Conservation (phyloP, 306 rosid species). For the Chamaecrista fasciculata region DNA sequence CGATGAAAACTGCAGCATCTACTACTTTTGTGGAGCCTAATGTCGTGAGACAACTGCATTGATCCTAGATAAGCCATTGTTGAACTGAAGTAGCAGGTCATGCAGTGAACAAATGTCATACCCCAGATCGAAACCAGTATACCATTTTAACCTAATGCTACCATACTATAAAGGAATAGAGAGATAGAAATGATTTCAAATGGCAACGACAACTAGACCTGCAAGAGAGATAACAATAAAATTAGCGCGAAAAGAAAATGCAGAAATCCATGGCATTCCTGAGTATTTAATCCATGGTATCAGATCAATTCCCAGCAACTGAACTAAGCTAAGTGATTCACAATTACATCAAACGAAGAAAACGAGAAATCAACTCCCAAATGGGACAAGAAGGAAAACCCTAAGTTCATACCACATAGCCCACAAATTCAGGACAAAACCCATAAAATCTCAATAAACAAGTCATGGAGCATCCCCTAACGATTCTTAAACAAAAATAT, state of each 20-base stretch:
- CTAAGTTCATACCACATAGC: conserved; percentile 28
- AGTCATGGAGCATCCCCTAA: background rate
- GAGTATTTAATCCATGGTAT: no score
- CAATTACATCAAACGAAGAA: background rate
- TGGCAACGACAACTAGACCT: conserved; percentile 15
- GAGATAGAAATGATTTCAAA: background rate
- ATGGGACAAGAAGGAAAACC: conserved; percentile 24
- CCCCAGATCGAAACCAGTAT: conserved; percentile 7
- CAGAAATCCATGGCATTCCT: background rate
- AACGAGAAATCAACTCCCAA: background rate
- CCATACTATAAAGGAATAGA: background rate
- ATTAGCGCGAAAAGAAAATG: conserved; percentile 10
- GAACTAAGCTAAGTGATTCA: background rate
- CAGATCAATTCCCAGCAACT: conserved; percentile 2
- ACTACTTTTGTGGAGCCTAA: conserved; percentile 35
- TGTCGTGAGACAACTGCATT: conserved; percentile 49
- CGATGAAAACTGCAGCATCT: conserved; percentile 42
- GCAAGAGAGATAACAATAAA: conserved; percentile 11
- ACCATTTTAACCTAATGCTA: conserved; percentile 23
- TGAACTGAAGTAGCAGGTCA: conserved; percentile 31
- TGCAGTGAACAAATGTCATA: conserved; percentile 23
- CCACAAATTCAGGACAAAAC: background rate
- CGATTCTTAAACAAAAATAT: background rate
- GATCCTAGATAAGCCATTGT: conserved; percentile 65
- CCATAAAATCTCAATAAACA: background rate